Percentiles rank a stretch among this genome's conserved stretches.
phyloP scores from a whole-genome alignment of 495 filamentous ascomycete species.

The Penicillium bialowiezense region DNA sequence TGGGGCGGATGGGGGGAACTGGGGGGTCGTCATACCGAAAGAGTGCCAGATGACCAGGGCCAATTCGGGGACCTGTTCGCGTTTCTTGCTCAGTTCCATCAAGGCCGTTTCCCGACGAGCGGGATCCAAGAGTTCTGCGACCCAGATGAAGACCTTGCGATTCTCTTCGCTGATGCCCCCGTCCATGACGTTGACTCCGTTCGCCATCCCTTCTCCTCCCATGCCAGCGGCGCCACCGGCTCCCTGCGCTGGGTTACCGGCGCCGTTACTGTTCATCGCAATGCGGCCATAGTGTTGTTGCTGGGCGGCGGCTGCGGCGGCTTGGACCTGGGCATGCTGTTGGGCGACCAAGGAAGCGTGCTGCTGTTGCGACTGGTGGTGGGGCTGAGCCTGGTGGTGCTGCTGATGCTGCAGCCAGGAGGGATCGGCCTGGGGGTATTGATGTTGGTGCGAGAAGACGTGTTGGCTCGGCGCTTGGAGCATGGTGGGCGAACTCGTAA shows the following conservation, averaged over 20 bases:
- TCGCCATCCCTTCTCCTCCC: conserved; percentile 50
- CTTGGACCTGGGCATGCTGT: conserved; percentile 58
- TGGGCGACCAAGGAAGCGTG: conserved; percentile 48
- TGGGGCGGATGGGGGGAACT: not conserved
- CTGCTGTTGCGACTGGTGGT: conserved; percentile 47
- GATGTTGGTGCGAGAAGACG: conserved; percentile 77
- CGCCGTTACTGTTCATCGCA: conserved; percentile 56
- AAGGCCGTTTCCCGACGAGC: conserved; percentile 84
- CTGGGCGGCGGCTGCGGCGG: conserved; percentile 62
- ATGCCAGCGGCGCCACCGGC: conserved; percentile 41
- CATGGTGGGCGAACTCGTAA: conserved; percentile 45
- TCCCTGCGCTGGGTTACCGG: conserved; percentile 36
- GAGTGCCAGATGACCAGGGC: conserved; percentile 98
- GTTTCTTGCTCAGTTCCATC: conserved; percentile 96
- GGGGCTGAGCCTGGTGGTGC: conserved; percentile 68
- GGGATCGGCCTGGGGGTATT: conserved; percentile 72
- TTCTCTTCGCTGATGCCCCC: conserved; percentile 81
- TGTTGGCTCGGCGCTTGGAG: conserved; percentile 54
- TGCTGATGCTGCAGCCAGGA: conserved; percentile 72
- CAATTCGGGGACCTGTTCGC: conserved; percentile 95
- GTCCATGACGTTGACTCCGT: conserved; percentile 51
- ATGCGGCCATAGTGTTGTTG: conserved; percentile 82
- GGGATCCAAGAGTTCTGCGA: conserved; percentile 87
- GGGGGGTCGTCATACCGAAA: conserved; percentile 73
- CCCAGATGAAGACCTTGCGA: conserved; percentile 84